Percentiles rank a stretch among this genome's conserved stretches.
Conservation (phyloP, 139 green algal species). For the Chlorella sp. region DNA sequence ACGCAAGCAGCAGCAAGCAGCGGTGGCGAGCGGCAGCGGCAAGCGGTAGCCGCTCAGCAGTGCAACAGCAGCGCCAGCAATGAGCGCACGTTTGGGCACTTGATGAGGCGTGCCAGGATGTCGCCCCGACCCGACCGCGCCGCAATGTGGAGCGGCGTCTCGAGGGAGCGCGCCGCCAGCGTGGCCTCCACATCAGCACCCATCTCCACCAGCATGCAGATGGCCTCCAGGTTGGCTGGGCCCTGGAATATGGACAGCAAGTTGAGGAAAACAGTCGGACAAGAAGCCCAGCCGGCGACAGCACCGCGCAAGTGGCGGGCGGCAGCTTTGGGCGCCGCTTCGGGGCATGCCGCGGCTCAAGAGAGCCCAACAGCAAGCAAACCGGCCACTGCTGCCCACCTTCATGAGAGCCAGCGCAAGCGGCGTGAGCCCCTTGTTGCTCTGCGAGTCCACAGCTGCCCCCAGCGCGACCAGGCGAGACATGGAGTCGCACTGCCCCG, state of each 20-base stretch:
- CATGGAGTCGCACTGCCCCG: conserved; percentile 63
- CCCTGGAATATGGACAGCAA: conserved; percentile 30
- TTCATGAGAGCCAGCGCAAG: conserved; percentile 65
- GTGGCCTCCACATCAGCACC: conserved; percentile 46
- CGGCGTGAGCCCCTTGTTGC: conserved; percentile 56
- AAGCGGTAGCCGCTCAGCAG: too few relatives aligned
- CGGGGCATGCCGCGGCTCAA: too few relatives aligned
- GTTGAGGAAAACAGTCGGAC: background rate
- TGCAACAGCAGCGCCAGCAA: too few relatives aligned
- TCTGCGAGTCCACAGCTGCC: conserved; percentile 46
- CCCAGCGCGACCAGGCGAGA: conserved; percentile 47
- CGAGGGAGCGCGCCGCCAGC: conserved; percentile 42
- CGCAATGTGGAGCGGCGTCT: conserved; percentile 70
- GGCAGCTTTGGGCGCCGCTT: too few relatives aligned
- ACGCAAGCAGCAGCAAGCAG: too few relatives aligned
- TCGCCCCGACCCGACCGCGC: conserved; percentile 60
- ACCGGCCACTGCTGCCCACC: conserved; percentile 32
- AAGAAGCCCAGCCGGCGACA: too few relatives aligned
- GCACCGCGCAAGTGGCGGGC: too few relatives aligned
- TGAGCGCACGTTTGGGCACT: too few relatives aligned
- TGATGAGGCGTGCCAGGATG: conserved; percentile 16
- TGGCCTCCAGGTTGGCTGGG: conserved; percentile 64
- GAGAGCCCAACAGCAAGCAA: too few relatives aligned
- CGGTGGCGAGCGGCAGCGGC: background rate
- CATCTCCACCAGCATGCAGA: conserved; percentile 64